Evolutionary conservation across 768 basidiomycete genomes (phyloP), one percentile per base, ranked within the genome.

Genomic region (Coprinopsis cinerea): DNA sequence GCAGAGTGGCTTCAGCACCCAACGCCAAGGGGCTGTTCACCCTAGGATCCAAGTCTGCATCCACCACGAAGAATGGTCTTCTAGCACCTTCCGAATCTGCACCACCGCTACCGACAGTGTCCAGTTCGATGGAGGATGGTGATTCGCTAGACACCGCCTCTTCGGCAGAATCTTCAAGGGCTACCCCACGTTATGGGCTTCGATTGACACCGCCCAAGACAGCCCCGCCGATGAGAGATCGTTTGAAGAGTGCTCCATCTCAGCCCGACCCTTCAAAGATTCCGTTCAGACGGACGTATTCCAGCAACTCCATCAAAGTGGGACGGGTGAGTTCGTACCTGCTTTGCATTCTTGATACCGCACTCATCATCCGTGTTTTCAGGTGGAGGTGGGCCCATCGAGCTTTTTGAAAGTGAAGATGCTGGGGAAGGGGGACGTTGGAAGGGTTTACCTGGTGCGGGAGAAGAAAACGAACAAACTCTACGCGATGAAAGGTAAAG

Each of bases 371-470:
- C 18, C 10, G 11, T 39, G 36, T 11, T 39, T 39, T 22, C 58
- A 93, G 87, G 91, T 95, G 51, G 94, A 98, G 71, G 95, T 99
- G 22, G 80, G 85, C 20, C 95, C 96, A 49, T 83, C 83, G 42
- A 93, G 91, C 66, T 99, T 99, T 69, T 78, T 87, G 63, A 99
- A 99, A 74, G 75, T 98, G 70, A 96, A 94, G 72, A 78, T 99
- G 78, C 77, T 98, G n/a, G 96, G 96, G 41, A 92, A 96, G 66
- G 96, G 96, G 40, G 96, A 99, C 67, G 96, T 99, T 41, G 96
- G 96, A 17, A 89, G 95, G 65, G 96, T 99, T 35, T 99, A 97
- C 71, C 80, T 99, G 39, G 96, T 99, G 44, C 81, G 88, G 59
- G 96, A 99, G 74, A 98, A 99, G 82, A 98, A 98, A 78, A 84